A percentile compares a stretch with the other conserved stretches of the same genome.
Conservation (phyloP, 1,139 yeast genomes). For the Hyphopichia burtonii region DNA sequence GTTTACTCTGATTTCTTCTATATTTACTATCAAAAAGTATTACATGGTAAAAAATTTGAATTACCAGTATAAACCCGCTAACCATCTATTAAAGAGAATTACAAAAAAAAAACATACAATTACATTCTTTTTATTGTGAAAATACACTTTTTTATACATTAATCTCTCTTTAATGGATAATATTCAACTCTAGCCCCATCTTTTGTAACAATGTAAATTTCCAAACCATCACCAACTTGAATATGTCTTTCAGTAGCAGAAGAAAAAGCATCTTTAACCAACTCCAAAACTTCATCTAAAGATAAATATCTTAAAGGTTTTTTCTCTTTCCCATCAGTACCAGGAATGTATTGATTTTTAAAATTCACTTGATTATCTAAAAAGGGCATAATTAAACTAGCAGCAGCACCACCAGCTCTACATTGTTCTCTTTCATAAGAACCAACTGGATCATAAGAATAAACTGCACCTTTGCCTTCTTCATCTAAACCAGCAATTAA, state of each 20-base stretch:
- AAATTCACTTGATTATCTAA: slow-evolving; percentile 95
- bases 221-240: slow-evolving; percentile 95
- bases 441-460: slow-evolving; percentile 97
- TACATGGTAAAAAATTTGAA: slow-evolving; percentile 78
- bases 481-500: slow-evolving; percentile 93
- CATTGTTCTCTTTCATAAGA: slow-evolving; percentile 97
- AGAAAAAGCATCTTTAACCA: slow-evolving; percentile 90
- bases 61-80: slow-evolving; percentile 79
- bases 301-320: slow-evolving; percentile 61
- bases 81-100: slow-evolving; percentile 4
- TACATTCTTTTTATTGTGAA: too few species aligned
- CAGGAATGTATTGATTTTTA: slow-evolving; percentile 87
- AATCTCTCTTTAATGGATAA: slow-evolving; percentile 88
- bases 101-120: neutral
- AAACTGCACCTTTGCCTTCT: slow-evolving; percentile 92
- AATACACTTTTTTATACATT: slow-evolving; percentile 13
- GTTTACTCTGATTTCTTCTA: slow-evolving; percentile 94
- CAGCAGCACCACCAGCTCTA: slow-evolving; percentile 98
- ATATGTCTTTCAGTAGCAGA: slow-evolving; percentile 98
- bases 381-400: slow-evolving; percentile 94
- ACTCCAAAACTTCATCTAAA: slow-evolving; percentile 79
- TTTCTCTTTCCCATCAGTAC: slow-evolving; percentile 63
- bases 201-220: slow-evolving; percentile 85
- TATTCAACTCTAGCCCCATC: slow-evolving; percentile 87
- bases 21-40: slow-evolving; percentile 75